Percentiles rank a stretch among this genome's conserved stretches.
Conservation (phyloP, 768 basidiomycete species). For the Naganishia friedmannii region DNA sequence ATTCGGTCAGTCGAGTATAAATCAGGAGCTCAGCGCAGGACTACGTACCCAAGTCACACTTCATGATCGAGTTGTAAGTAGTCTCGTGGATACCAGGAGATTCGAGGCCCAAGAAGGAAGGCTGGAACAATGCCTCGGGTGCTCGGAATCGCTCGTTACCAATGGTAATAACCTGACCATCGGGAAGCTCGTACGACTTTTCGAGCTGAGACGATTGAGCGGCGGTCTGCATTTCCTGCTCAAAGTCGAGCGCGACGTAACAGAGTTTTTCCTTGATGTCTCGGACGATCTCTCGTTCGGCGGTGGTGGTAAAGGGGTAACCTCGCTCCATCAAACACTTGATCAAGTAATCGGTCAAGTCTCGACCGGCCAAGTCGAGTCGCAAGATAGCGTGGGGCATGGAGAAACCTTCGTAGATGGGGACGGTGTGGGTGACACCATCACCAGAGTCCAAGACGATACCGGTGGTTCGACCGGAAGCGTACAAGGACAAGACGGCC, state of each 20-base stretch:
- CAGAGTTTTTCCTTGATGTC: slow-evolving; percentile 98
- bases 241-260: slow-evolving; percentile 91
- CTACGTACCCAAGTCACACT: slow-evolving; percentile 49
- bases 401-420: slow-evolving; percentile 90
- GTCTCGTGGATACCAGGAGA: slow-evolving; percentile 89
- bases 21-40: neutral
- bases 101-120: slow-evolving; percentile 71
- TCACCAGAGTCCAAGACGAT: slow-evolving; percentile 94
- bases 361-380: slow-evolving; percentile 86
- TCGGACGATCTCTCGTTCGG: slow-evolving; percentile 88
- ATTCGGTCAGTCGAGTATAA: no score
- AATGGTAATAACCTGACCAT: slow-evolving; percentile 92
- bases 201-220: slow-evolving; percentile 83
- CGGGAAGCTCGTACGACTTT: slow-evolving; percentile 88
- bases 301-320: slow-evolving; percentile 89
- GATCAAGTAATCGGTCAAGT: slow-evolving; percentile 63
- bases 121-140: slow-evolving; percentile 67
- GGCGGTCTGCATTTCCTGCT: slow-evolving; percentile 86
- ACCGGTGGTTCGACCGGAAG: slow-evolving; percentile 89
- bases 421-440: slow-evolving; percentile 92
- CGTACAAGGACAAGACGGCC: slow-evolving; percentile 85
- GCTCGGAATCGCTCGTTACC: slow-evolving; percentile 82
- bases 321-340: slow-evolving; percentile 70
- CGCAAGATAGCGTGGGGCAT: slow-evolving; percentile 90
- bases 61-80: slow-evolving; percentile 68